Base-by-base conservation (phyloP, 306 rosid genomes). In the Glycine tomentella region DNA sequence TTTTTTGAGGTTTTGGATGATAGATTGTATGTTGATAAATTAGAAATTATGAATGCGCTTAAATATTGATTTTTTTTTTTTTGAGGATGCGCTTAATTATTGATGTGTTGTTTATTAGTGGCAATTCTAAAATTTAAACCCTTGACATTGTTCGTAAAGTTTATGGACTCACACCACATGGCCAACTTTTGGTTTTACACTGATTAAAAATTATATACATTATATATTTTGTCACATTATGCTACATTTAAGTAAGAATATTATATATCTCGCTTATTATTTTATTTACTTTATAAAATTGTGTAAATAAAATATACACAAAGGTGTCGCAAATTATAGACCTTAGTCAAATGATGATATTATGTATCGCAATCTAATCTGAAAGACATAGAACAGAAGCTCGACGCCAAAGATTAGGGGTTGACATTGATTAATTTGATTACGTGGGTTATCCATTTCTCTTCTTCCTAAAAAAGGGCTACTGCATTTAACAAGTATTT, bases 401-500 rank as follows among this genome's bases (percentile, higher is more conserved):
- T 76, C 34, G 33, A 42, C 3, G 52, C 53, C 63, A 83, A 70
- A 66, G 71, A 75, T 57, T 83, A 77, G 75, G 80, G 62, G 83
- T 81, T 85, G 85, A 77, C 86, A 77, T 67, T 69, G 58, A 51
- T 25, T 25, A 25, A 25, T 59, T 49, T 38, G 72, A 72, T 56
- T 55, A 65, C 11, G 25, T 25, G 34, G 8, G 14, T 36, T 68
- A 51, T 40, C 36, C 15, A 20, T 20, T 38, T 58, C 63, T 77
- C 15, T 62, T 50, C 55, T 10, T 64, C 48, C 15, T 11, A 48
- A 58, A 38, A 4, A 4, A 14, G 8, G 51, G 36, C 52, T 51
- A 59, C 69, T 63, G 31, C 80, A 79, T 68, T 79, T 59, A 75
- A 33, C 51, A 64, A 85, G 83, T 85, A 81, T 85, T 85, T 85